phyloP scores from a whole-genome alignment of 768 basidiomycete genomes.

The Kwoniella botswanensis region DNA sequence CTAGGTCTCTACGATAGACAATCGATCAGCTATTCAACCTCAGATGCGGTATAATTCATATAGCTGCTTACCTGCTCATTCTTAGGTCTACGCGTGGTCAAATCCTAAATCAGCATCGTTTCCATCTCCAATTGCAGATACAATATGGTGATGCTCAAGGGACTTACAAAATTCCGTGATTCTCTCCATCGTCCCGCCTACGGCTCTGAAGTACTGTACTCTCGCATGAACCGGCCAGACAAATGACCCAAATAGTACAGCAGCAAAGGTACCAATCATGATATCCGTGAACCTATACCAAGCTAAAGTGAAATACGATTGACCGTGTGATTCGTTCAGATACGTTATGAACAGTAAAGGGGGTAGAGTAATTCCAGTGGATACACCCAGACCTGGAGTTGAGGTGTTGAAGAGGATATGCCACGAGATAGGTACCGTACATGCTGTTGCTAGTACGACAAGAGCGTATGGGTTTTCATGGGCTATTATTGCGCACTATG shows the following conservation, averaged over 20 bases:
- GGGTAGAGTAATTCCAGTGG: slow-evolving; percentile 57
- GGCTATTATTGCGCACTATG: slow-evolving; percentile 51
- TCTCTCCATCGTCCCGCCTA: slow-evolving; percentile 46
- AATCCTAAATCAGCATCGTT: neutral
- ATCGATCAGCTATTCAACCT: neutral
- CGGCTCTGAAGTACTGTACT: slow-evolving; percentile 48
- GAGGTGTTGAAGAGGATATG: slow-evolving; percentile 52
- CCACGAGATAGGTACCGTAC: slow-evolving; percentile 51
- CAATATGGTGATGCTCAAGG: no score
- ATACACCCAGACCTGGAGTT: slow-evolving; percentile 39
- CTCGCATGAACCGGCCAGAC: slow-evolving; percentile 57
- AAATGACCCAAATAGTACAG: slow-evolving; percentile 53
- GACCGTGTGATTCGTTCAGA: slow-evolving; percentile 37
- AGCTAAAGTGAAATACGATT: slow-evolving; percentile 46
- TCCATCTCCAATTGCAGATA: no score
- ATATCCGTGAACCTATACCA: slow-evolving; percentile 53
- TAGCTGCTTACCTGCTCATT: slow-evolving; percentile 45
- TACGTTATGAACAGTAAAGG: slow-evolving; percentile 57
- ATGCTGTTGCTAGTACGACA: slow-evolving; percentile 48
- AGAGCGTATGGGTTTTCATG: slow-evolving; percentile 54
- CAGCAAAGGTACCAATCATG: slow-evolving; percentile 55
- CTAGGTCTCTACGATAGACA: slow-evolving; percentile 35
- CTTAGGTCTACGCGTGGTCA: slow-evolving; percentile 34
- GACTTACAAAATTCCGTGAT: slow-evolving; percentile 52
- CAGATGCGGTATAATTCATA: neutral